Evolutionary conservation across 2,329 filamentous ascomycete genomes (phyloP), one percentile per base, ranked within the genome.

Genomic region (Colletotrichum lini): DNA sequence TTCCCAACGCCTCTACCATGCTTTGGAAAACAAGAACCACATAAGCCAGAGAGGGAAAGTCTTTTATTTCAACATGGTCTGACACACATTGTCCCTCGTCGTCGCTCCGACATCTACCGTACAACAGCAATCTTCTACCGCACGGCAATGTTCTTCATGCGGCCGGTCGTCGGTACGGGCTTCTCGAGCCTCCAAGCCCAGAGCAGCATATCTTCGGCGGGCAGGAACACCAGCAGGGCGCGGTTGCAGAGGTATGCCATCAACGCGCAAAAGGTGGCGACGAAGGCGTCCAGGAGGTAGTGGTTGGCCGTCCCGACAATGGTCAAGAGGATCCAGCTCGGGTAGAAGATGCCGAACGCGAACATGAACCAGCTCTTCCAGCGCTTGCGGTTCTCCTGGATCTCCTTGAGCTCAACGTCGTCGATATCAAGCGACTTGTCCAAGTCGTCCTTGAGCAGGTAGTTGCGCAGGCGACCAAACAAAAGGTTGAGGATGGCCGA

Each of bases 271-370:
- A 88, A 75, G 0, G 88, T 85, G 0, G 91, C 91, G 1, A 90
- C 91, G 23, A 92, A 83, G 0, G 91, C 91, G 79, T 93, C 91
- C 5, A 93, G 84, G 57, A 92, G 86, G 78, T 93, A 87, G 75
- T 86, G 89, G 75, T 91, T 91, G 44, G 89, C 89, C 0, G 89
- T 91, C 18, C 89, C 86, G 38, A 91, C 85, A 70, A 91, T 91
- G 40, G 86, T 86, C 0, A 85, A 81, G 59, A 91, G 76, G 62
- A 90, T 88, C 75, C 87, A 84, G 6, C 79, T 74, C 2, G 88
- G 88, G 75, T 90, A 90, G 57, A 82, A 79, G 21, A 89, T 69
- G 40, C 88, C 87, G 18, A 87, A 59, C 23, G 74, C 77, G 50
- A 78, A 79, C 57, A 80, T 77, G 26, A 69, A 42, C 67, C 77